Conservation (phyloP, 2,329 filamentous ascomycete genomes). For the Mycocentrospora acerina region DNA sequence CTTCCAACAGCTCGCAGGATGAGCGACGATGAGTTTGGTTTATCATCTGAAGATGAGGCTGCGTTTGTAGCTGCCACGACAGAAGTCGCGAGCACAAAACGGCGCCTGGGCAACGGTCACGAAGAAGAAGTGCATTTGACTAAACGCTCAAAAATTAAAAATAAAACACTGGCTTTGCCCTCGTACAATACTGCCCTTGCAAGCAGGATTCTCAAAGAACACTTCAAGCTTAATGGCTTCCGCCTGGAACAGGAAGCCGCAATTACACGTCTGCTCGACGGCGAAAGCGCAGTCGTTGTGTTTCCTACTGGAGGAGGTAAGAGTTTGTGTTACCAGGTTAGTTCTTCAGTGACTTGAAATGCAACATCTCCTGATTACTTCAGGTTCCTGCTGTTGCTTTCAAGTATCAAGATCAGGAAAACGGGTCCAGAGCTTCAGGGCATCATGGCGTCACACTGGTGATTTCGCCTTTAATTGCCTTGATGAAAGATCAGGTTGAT, state of each 20-base stretch:
- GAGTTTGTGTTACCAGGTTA: conserved; percentile 89
- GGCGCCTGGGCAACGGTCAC: conserved; percentile 1
- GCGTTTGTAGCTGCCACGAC: conserved; percentile 4
- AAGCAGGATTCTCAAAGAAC: conserved; percentile 41
- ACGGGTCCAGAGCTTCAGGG: conserved; percentile 53
- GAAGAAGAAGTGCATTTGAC: neutral
- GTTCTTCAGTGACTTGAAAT: neutral
- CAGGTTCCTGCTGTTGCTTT: conserved; percentile 47
- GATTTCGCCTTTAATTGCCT: conserved; percentile 83
- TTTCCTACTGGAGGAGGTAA: conserved; percentile 96
- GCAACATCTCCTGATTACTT: conserved; percentile 3
- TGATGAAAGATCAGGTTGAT: conserved; percentile 95
- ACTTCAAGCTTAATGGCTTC: conserved; percentile 47
- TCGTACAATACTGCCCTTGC: conserved; percentile 25
- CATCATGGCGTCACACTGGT: conserved; percentile 82
- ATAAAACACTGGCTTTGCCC: neutral
- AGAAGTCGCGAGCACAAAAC: conserved; percentile 2
- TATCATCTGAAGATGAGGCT: conserved; percentile 11
- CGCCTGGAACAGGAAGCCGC: conserved; percentile 50
- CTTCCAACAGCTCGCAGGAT: neutral
- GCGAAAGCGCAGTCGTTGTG: conserved; percentile 47
- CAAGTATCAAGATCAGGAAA: conserved; percentile 40
- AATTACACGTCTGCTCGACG: conserved; percentile 47
- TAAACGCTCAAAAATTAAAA: conserved; percentile 5
- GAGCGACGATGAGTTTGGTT: conserved; percentile 14